Evolutionary conservation across 2,329 filamentous ascomycete genomes (phyloP), one percentile per base, ranked within the genome.

Genomic region (Diaporthe aspalathi): DNA sequence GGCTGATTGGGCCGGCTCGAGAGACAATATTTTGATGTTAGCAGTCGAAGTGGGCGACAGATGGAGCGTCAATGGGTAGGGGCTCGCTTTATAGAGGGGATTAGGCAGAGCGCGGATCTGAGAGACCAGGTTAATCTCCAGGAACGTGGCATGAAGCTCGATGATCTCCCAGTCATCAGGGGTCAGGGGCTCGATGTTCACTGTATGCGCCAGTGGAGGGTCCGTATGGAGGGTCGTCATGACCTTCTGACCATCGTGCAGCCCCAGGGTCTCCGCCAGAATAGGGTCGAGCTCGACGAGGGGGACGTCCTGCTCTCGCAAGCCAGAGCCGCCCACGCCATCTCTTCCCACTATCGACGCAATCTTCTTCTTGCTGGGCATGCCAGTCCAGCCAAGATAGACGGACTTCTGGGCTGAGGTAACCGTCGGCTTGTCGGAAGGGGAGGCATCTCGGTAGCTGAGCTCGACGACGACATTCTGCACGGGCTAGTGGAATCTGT

Each of bases 141-240:
- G 86, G 78, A 98, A 99, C 20, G 92, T 96, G 6, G 96, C 96
- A 84, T 99, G 96, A 2, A 99, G 86, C 81, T 99, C 96, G 76
- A 99, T 98, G 77, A 98, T 97, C 82, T 99, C 96, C 96, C 96
- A 99, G 80, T 99, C 96, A 71, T 97, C 94, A 1, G 95, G 91
- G 0, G 96, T 98, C 77, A 98, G 83, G 43, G 96, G 96, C 80
- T 99, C 97, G 76, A 99, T 98, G 79, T 98, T 94, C 81, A 99
- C 92, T 1, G 95, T 98, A 81, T 98, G 94, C 62, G 94, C 94
- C 74, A 96, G 84, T 2, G 95, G 94, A 62, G 95, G 95, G 79
- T 99, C 94, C 74, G 98, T 84, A 81, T 99, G 96, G 74, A 99
- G 87, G 45, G 83, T 87, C 57, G 84, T 85, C 74, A 85, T 86